Base-by-base conservation (phyloP, 2,329 filamentous ascomycete genomes). In the Knufia petricola region DNA sequence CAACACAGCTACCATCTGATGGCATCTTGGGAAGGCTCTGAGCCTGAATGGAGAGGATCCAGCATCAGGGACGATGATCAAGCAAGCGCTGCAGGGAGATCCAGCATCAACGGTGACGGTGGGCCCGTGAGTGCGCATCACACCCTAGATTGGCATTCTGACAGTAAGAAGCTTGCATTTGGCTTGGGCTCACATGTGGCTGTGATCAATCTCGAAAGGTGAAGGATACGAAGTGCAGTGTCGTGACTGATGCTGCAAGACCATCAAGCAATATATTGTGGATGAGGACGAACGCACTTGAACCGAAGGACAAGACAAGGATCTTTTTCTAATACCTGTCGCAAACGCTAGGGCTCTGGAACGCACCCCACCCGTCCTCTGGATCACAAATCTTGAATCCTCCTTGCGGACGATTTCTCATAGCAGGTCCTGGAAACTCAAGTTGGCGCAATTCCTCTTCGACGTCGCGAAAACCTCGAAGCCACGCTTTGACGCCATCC, bases 131-230 rank as follows among this genome's bases (percentile, higher is more conserved):
- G 42, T 39, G 52, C 53, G 8, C 64, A 69, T 52, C 63, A 69
- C 40, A 64, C 66, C 23, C 61, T 78, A 45, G 67, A 66, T 24
- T 78, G 75, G 75, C 74, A 75, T 58, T 65, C 64, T 10, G 70
- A 76, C 58, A 73, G 74, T n/a, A 72, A 72, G 56, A 73, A 69
- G 55, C 63, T 78, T 49, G 71, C 69, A 1, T 72, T 74, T 57
- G 70, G 69, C 21, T 66, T 72, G 50, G 68, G 67, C 24, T 68
- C 66, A 53, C 68, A 73, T 68, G 48, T 59, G 37, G 55, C 53
- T 20, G 30, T 59, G 20, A 56, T 59, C 36, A 51, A 58, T 38
- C 58, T 59, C 32, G 53, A 56, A 42, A 53, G 56, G 31, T 58
- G 55, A 59, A 50, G 15, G 7, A 48, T 26, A 17, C 31, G 21